These are phyloP conservation scores for Starmerella cellae DNA, from an alignment of 805 yeast genomes.

Conservation along the genomic window DNA sequence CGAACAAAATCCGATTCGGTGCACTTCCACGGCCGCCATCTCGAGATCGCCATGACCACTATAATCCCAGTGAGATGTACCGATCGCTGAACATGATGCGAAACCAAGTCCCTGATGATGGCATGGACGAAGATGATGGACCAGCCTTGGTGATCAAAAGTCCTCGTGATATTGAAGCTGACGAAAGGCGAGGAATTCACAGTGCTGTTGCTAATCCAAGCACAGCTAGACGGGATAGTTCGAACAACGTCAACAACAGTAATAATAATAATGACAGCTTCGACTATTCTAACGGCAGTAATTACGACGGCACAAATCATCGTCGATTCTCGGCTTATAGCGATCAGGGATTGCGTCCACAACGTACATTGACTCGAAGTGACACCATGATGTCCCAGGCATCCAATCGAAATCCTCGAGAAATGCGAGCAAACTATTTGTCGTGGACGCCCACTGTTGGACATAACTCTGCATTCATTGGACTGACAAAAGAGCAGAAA, in stretches of 20 bases:
- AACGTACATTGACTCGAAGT: conserved; percentile 3
- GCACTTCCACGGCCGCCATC: conserved; percentile 36
- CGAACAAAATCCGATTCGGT: conserved; percentile 40
- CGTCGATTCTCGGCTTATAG: neutral
- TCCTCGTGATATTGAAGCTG: conserved; percentile 54
- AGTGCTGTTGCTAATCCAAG: conserved; percentile 11
- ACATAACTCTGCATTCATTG: conserved; percentile 81
- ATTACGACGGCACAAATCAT: neutral
- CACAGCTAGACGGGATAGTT: neutral
- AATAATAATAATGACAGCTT: neutral
- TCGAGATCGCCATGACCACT: conserved; percentile 11
- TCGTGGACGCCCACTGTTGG: conserved; percentile 90
- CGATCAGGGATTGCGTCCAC: neutral
- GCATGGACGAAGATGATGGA: conserved; percentile 43
- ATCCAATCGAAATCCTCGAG: conserved; percentile 6
- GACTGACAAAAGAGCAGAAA: conserved; percentile 67
- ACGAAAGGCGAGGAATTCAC: conserved; percentile 21
- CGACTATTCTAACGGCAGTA: neutral
- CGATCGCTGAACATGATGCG: conserved; percentile 74
- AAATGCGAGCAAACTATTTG: conserved; percentile 39
- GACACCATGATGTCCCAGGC: conserved; percentile 13
- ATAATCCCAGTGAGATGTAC: conserved; percentile 68
- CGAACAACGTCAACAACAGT: neutral
- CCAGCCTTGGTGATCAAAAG: conserved; percentile 67
- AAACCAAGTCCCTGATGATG: conserved; percentile 16